A percentile compares a stretch with the other conserved stretches of the same genome.
Conservation (phyloP, 1,284 basidiomycete genomes). For the Austropuccinia psidii region DNA sequence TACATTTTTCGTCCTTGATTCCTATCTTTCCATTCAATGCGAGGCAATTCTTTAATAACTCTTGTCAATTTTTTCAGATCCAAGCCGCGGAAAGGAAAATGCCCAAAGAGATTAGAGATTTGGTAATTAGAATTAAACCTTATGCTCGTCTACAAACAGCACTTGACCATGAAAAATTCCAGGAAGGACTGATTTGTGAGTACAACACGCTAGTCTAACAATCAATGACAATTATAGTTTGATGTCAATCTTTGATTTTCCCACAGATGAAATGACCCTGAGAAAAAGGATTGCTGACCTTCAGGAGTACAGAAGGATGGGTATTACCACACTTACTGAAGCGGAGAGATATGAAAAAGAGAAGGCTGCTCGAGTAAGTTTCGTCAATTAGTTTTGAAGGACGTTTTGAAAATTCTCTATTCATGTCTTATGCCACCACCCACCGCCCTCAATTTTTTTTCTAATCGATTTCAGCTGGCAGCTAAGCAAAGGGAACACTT, state of each 20-base stretch:
- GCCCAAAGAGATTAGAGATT: constrained; percentile 81
- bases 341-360: constrained; percentile 78
- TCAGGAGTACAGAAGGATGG: constrained; percentile 76
- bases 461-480: neutral
- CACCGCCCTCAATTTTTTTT: constrained; percentile 40
- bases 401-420: constrained; percentile 43
- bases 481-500: constrained; percentile 11
- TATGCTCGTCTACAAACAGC: constrained; percentile 88
- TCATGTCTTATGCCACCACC: too few relatives aligned
- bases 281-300: constrained; percentile 78
- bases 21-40: neutral
- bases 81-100: constrained; percentile 83
- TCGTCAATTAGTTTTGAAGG: constrained; percentile 50
- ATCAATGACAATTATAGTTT: neutral
- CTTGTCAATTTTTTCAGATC: constrained; percentile 55
- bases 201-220: neutral
- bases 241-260: neutral
- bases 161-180: constrained; percentile 80
- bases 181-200: constrained; percentile 80
- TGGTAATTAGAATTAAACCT: constrained; percentile 78
- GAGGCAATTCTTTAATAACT: too few relatives aligned
- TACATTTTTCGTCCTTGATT: neutral
- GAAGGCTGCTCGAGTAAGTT: constrained; percentile 61
- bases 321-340: constrained; percentile 70
- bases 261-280: constrained; percentile 73